Percentiles rank a stretch among this genome's conserved stretches.
Conservation (phyloP, 2,329 filamentous ascomycete genomes). For the Nannizzia gypsea region DNA sequence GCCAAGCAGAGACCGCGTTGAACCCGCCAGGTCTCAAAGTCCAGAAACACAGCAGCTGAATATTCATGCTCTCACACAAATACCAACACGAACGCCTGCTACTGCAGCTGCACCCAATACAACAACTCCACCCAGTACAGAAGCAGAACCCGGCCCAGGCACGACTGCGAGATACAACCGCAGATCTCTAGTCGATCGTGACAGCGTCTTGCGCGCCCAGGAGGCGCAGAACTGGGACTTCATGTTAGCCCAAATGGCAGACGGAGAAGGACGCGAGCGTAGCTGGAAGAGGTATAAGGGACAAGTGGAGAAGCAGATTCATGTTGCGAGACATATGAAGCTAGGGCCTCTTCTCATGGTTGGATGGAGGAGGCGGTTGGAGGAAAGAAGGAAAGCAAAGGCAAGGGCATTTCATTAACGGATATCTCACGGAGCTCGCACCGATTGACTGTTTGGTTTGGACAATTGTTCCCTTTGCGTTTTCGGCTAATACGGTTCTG, state of each 20-base stretch:
- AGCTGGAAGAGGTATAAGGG: conserved; percentile 25
- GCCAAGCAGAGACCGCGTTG: not conserved
- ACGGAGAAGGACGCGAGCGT: conserved; percentile 31
- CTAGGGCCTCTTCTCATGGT: not conserved
- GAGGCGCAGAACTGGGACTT: conserved; percentile 32
- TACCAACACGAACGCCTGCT: not conserved
- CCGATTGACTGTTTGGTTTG: not conserved
- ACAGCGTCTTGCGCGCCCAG: conserved; percentile 19
- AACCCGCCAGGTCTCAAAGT: not conserved
- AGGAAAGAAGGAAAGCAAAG: conserved; percentile 1
- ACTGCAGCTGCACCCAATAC: not conserved
- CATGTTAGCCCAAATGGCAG: conserved; percentile 32
- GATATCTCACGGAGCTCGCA: not conserved
- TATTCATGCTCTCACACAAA: not conserved
- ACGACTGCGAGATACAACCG: conserved; percentile 4
- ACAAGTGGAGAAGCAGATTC: conserved; percentile 18
- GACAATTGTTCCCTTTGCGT: not conserved
- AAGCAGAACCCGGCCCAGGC: not conserved
- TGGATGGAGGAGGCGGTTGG: not conserved
- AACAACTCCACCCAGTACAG: not conserved
- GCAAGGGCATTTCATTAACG: not conserved
- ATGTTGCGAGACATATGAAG: not conserved
- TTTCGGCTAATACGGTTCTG: not conserved
- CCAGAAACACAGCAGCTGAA: not conserved
- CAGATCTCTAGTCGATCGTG: conserved; percentile 13